Evolutionary conservation across 1,284 basidiomycete species (phyloP).

Genomic region (Apiotrichum siamense): DNA sequence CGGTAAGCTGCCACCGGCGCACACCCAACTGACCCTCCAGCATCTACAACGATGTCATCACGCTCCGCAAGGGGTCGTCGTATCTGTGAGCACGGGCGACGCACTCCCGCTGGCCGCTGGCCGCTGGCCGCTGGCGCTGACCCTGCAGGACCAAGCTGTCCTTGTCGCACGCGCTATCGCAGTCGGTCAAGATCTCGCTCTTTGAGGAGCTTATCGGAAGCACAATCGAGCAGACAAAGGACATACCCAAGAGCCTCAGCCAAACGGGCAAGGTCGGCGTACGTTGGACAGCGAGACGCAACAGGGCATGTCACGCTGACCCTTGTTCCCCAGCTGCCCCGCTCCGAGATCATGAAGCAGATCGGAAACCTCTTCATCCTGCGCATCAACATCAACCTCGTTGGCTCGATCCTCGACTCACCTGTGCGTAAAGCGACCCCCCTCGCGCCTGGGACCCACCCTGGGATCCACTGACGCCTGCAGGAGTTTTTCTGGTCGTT

Average conservation of each 20-base stretch:
- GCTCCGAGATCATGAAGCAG: constrained; percentile 88
- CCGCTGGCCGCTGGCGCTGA: too few species aligned
- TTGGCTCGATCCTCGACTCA: constrained; percentile 90
- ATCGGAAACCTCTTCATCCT: constrained; percentile 92
- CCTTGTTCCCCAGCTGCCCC: constrained; percentile 50
- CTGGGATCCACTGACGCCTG: constrained; percentile 1
- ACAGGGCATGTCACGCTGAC: too few species aligned
- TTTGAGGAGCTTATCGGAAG: constrained; percentile 89
- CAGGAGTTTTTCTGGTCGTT: constrained; percentile 81
- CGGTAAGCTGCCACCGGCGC: constrained; percentile 53
- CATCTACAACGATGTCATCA: constrained; percentile 98
- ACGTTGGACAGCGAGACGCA: too few species aligned
- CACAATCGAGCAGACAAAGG: constrained; percentile 94
- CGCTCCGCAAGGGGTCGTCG: constrained; percentile 84
- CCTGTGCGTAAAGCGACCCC: constrained; percentile 47
- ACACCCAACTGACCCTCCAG: constrained; percentile 47
- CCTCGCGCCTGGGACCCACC: too few species aligned
- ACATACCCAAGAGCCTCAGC: constrained; percentile 87
- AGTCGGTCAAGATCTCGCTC: constrained; percentile 94
- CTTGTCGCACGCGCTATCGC: constrained; percentile 86
- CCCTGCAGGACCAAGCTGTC: constrained; percentile 81
- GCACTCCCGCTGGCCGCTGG: too few species aligned
- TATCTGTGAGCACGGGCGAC: constrained; percentile 74
- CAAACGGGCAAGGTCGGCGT: constrained; percentile 93
- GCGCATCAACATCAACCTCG: constrained; percentile 90